Evolutionary conservation across 768 basidiomycete genomes (phyloP).

Genomic region (Boletus bicolor): DNA sequence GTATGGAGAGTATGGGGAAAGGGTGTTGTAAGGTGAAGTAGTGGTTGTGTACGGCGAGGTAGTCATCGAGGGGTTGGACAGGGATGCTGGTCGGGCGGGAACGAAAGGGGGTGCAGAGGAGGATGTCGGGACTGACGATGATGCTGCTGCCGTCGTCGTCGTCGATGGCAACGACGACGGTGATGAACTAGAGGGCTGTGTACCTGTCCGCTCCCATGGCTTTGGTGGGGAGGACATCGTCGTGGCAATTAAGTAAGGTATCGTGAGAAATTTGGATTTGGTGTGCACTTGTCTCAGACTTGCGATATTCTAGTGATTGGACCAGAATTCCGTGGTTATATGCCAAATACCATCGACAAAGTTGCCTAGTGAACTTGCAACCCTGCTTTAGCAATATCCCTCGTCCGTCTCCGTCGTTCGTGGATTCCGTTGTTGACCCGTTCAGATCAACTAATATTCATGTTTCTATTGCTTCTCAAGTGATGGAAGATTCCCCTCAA

Average conservation of each 20-base stretch:
- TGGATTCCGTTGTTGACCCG: background rate
- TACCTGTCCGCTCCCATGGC: conserved; percentile 75
- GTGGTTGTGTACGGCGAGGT: conserved; percentile 34
- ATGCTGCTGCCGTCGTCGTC: conserved; percentile 13
- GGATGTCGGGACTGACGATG: conserved; percentile 23
- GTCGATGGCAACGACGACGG: conserved; percentile 24
- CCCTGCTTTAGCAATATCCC: conserved; percentile 9
- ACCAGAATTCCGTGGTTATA: background rate
- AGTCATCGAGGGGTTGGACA: conserved; percentile 39
- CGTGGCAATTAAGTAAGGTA: conserved; percentile 6
- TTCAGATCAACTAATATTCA: background rate
- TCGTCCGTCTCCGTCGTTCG: conserved; percentile 2
- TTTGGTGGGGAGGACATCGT: conserved; percentile 83
- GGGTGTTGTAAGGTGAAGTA: conserved; percentile 43
- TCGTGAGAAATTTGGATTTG: conserved; percentile 17
- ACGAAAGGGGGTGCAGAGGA: conserved; percentile 42
- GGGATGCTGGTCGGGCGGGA: conserved; percentile 60
- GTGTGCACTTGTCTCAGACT: too few relatives aligned
- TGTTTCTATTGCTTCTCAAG: conserved; percentile 7
- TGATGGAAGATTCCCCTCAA: conserved; percentile 15
- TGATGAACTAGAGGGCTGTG: conserved; percentile 31
- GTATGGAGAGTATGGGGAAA: conserved; percentile 47
- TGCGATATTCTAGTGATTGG: background rate
- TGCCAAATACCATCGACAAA: too few relatives aligned
- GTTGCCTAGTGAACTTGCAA: too few relatives aligned